Percentiles rank a stretch among this genome's conserved stretches.
Conservation (phyloP, 2,329 filamentous ascomycete species). For the Cytospora paraplurivora region DNA sequence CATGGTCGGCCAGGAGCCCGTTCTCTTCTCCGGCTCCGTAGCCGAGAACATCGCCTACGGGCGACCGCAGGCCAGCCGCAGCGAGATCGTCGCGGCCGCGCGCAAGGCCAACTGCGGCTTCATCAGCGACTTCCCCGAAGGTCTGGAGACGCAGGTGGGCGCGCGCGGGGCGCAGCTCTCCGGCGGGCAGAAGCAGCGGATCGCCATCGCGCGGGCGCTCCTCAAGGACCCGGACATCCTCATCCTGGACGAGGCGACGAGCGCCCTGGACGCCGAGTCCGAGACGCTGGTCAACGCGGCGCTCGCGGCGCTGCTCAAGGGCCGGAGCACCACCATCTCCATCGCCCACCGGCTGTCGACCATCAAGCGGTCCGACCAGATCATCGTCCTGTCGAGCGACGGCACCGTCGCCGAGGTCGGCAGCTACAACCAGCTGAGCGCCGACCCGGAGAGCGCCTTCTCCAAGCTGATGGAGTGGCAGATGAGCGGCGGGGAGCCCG, state of each 20-base stretch:
- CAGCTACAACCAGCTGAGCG: conserved; percentile 75
- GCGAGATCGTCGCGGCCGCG: conserved; percentile 84
- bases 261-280: conserved; percentile 91
- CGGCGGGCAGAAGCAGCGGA: conserved; percentile 95
- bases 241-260: conserved; percentile 95
- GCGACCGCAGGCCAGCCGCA: conserved; percentile 72
- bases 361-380: conserved; percentile 92
- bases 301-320: conserved; percentile 75
- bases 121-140: conserved; percentile 94
- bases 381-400: conserved; percentile 86
- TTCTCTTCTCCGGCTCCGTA: conserved; percentile 83
- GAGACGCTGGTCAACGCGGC: conserved; percentile 96
- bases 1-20: conserved; percentile 93
- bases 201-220: conserved; percentile 91
- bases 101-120: conserved; percentile 94
- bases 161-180: conserved; percentile 91
- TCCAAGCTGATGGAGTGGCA: conserved; percentile 99
- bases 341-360: conserved; percentile 96
- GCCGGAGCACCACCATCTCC: conserved; percentile 93
- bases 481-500: conserved; percentile 78
- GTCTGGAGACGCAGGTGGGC: conserved; percentile 90
- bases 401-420: conserved; percentile 91
- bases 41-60: conserved; percentile 93
- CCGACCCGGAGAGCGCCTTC: conserved; percentile 78
- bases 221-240: conserved; percentile 96